Percentiles rank a stretch among this genome's conserved stretches.
Evolutionary conservation across 176 grass and related monocot species (phyloP).

Genomic region (Pontederia paniculata): DNA sequence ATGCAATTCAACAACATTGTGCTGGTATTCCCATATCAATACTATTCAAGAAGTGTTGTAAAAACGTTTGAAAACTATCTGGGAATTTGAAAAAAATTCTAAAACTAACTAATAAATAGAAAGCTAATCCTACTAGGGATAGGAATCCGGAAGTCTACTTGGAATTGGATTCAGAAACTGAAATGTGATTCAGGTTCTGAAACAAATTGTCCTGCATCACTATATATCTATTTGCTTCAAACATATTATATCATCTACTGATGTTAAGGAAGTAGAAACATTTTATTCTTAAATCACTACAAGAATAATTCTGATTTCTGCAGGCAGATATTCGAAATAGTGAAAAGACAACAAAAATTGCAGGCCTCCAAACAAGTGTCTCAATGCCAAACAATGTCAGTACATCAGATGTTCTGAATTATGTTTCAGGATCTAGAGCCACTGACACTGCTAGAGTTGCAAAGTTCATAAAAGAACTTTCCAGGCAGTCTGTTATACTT

Average conservation of each 20-base stretch:
- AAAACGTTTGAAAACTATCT: too few relatives aligned
- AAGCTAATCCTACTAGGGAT: too few relatives aligned
- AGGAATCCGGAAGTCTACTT: too few relatives aligned
- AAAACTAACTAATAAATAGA: too few relatives aligned
- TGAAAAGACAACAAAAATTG: slow-evolving; percentile 29
- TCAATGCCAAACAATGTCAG: slow-evolving; percentile 42
- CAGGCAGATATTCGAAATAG: slow-evolving; percentile 39
- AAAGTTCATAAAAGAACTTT: slow-evolving; percentile 78
- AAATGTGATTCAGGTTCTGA: too few relatives aligned
- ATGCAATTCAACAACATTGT: too few relatives aligned
- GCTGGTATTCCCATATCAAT: too few relatives aligned
- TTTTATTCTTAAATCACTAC: slow-evolving; percentile 1
- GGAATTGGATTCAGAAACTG: too few relatives aligned
- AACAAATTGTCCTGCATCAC: too few relatives aligned
- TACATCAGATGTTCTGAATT: slow-evolving; percentile 57
- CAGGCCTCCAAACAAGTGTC: slow-evolving; percentile 36
- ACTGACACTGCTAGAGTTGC: slow-evolving; percentile 81
- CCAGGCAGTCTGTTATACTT: slow-evolving; percentile 84
- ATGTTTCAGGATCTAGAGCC: slow-evolving; percentile 80
- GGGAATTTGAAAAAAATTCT: too few relatives aligned
- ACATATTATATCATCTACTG: neutral
- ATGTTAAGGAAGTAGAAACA: neutral
- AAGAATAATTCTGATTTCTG: slow-evolving; percentile 6
- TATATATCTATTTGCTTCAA: too few relatives aligned
- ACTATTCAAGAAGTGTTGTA: too few relatives aligned